A percentile compares a stretch with the other conserved stretches of the same genome.
Conservation (phyloP, 2,329 filamentous ascomycete genomes). For the Phoma sp. region DNA sequence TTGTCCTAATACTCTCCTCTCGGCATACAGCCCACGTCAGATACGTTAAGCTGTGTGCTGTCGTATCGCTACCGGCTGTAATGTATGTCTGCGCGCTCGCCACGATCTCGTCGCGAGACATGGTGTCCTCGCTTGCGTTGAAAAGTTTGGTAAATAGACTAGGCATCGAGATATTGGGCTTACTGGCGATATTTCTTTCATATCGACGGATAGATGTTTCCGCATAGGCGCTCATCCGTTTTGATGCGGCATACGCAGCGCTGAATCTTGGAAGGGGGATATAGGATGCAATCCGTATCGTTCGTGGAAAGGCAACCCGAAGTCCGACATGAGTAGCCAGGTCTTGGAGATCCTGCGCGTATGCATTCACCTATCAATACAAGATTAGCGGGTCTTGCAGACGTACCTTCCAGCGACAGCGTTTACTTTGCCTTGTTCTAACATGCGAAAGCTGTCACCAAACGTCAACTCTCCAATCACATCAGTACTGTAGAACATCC, state of each 20-base stretch:
- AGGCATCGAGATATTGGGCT: background rate
- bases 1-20: background rate
- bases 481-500: background rate
- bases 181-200: background rate
- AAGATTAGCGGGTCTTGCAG: no score
- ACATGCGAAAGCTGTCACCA: background rate
- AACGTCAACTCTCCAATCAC: background rate
- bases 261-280: background rate
- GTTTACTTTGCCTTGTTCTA: background rate
- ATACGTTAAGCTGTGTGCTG: background rate
- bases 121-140: background rate
- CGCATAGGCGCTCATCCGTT: background rate
- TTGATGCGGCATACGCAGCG: background rate
- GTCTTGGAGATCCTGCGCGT: background rate
- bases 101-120: background rate
- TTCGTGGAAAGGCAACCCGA: background rate
- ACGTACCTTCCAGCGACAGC: no score
- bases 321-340: background rate
- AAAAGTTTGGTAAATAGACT: background rate
- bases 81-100: background rate
- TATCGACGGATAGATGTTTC: background rate
- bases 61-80: background rate
- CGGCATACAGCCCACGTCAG: background rate
- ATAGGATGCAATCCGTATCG: background rate
- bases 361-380: background rate